Conservation (phyloP, 805 yeast genomes). For the Wickerhamiella slavikovae region DNA sequence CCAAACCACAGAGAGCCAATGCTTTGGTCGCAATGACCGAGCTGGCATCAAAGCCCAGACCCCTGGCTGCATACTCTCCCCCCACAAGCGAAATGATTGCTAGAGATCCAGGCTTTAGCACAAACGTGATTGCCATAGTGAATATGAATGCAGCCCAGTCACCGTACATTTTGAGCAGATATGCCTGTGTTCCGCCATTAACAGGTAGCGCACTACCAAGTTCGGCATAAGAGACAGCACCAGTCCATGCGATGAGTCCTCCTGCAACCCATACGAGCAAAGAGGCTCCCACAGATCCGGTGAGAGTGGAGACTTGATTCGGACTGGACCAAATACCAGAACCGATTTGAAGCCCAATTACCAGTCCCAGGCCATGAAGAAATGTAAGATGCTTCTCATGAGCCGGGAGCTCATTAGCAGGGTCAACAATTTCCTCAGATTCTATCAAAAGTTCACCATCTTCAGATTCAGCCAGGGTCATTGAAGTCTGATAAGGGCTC, state of each 20-base stretch:
- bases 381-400: background rate
- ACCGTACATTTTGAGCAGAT: conserved; percentile 19
- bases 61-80: conserved; percentile 20
- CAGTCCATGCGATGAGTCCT: conserved; percentile 24
- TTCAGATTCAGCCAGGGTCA: no score
- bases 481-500: no score
- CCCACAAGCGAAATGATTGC: conserved; percentile 22
- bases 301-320: conserved; percentile 18
- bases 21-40: conserved; percentile 15
- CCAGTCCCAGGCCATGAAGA: conserved; percentile 19
- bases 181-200: conserved; percentile 24
- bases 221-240: conserved; percentile 24
- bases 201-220: conserved; percentile 22
- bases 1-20: conserved; percentile 16
- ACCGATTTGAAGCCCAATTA: conserved; percentile 24
- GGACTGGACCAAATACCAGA: conserved; percentile 26
- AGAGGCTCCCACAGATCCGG: conserved; percentile 21
- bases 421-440: no score
- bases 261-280: conserved; percentile 20
- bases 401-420: background rate
- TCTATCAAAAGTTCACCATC: no score
- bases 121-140: conserved; percentile 21
- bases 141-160: conserved; percentile 19
- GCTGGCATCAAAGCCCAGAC: conserved; percentile 7
- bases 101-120: conserved; percentile 22